Percentiles rank a stretch among this genome's conserved stretches.
phyloP scores from a whole-genome alignment of 78 protist species.

The Acrasis kona region DNA sequence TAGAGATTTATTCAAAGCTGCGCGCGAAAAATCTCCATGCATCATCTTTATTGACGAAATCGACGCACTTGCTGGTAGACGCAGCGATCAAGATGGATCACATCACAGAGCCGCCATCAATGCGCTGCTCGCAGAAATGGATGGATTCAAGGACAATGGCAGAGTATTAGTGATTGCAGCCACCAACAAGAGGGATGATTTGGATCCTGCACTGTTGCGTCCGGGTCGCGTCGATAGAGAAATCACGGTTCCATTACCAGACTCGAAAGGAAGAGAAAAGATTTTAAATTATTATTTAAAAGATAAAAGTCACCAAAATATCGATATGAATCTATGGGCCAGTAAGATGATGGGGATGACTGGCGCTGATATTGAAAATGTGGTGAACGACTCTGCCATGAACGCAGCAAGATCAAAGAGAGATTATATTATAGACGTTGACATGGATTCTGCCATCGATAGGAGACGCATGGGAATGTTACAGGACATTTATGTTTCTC shows the following conservation, averaged over 20 bases:
- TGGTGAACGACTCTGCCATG: no score
- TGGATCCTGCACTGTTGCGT: constrained; percentile 80
- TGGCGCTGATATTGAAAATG: constrained; percentile 77
- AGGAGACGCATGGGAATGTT: no score
- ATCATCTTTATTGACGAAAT: constrained; percentile 64
- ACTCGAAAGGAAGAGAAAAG: constrained; percentile 42
- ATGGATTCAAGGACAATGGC: constrained; percentile 30
- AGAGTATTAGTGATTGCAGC: constrained; percentile 89
- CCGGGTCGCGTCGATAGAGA: constrained; percentile 84
- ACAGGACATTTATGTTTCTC: no score
- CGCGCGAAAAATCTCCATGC: constrained; percentile 42
- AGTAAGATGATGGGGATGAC: constrained; percentile 63
- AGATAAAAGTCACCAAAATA: no score
- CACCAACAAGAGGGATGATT: constrained; percentile 74
- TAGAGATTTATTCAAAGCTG: constrained; percentile 51
- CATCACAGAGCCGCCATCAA: constrained; percentile 11
- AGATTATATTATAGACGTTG: no score
- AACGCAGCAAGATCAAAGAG: no score
- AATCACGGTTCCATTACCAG: constrained; percentile 64
- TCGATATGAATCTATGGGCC: constrained; percentile 48
- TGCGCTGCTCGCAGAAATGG: constrained; percentile 72
- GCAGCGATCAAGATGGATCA: neutral
- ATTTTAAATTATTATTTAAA: no score
- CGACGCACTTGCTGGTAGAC: constrained; percentile 59
- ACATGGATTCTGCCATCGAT: no score